Base-by-base conservation (phyloP, 352 stramenopile species). In the Thalassiosira hispida region DNA sequence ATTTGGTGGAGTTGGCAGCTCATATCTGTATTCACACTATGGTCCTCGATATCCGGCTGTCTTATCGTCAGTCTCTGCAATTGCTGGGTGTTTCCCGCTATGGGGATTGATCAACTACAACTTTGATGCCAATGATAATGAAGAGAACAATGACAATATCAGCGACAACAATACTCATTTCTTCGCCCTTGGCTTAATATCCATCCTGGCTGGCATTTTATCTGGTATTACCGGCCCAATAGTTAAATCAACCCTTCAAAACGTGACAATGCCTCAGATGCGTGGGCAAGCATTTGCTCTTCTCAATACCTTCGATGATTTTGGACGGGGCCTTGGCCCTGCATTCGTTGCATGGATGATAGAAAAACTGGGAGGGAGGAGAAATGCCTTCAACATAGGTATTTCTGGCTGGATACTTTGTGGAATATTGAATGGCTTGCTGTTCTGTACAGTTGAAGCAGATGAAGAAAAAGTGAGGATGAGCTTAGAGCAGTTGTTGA, bases 221-320 rank as follows among this genome's bases (percentile, higher is more conserved):
- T 83, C 62, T 38, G 83, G 79, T 1, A 78, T 83, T 0, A 93
- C 89, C 0, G 89, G 87, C 20, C 83, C 87, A 2, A 88, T 93
- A 49, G 79, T 93, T 0, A 92, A 91, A 63, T 83, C 87, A 20
- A 90, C 81, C 9, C 53, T 94, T 7, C 84, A 90, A 59, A 94
- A 94, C 77, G 86, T 93, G 1, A 91, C 86, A 5, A 33, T 90
- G 20, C 89, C 89, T 9, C 57, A 83, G 11, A 63, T 80, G 42
- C 57, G 89, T 47, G 89, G 89, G 20, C 70, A 85, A 57, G 86
- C 90, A 16, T 93, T 93, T 81, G 87, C 90, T 38, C 64, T 93
- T 9, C 84, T 91, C 22, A 91, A 85, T 47, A 85, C 82, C 1
- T 90, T 91, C 75, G 90, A 94, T 62, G 90, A 94, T 56, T 86